Evolutionary conservation across 805 yeast genomes (phyloP).

Genomic region (Starmerella stellata): DNA sequence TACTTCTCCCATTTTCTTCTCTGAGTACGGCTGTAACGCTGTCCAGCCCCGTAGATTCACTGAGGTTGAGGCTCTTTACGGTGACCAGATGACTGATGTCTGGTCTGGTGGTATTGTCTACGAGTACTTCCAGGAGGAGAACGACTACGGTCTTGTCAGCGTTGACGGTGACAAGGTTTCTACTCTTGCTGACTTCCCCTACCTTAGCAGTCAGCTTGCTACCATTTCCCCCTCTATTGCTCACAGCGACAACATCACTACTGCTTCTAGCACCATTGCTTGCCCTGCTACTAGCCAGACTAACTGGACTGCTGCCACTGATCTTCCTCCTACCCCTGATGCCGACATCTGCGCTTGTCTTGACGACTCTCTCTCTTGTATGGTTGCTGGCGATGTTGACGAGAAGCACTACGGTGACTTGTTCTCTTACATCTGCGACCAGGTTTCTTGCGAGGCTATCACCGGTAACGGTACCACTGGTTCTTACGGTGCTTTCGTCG

Average conservation of each 20-base stretch:
- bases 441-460: slow-evolving; percentile 44
- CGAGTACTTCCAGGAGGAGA: slow-evolving; percentile 75
- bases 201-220: slow-evolving; percentile 38
- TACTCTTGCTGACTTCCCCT: slow-evolving; percentile 42
- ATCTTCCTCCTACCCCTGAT: slow-evolving; percentile 65
- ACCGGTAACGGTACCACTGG: slow-evolving; percentile 45
- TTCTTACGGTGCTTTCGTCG: slow-evolving; percentile 52
- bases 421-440: slow-evolving; percentile 40
- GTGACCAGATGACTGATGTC: slow-evolving; percentile 60
- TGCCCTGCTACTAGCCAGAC: slow-evolving; percentile 35
- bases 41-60: slow-evolving; percentile 57
- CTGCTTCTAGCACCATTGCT: slow-evolving; percentile 22
- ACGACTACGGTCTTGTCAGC: slow-evolving; percentile 63
- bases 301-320: slow-evolving; percentile 50
- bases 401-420: slow-evolving; percentile 40
- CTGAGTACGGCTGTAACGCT: slow-evolving; percentile 75
- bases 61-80: slow-evolving; percentile 52
- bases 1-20: slow-evolving; percentile 66
- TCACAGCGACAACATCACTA: slow-evolving; percentile 24
- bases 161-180: slow-evolving; percentile 33
- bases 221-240: slow-evolving; percentile 35
- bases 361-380: slow-evolving; percentile 37
- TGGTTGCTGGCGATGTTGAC: slow-evolving; percentile 34
- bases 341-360: slow-evolving; percentile 48
- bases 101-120: slow-evolving; percentile 92